A percentile compares a stretch with the other conserved stretches of the same genome.
Conservation (phyloP, 2,329 filamentous ascomycete species). For the Sclerotinia spermophila region DNA sequence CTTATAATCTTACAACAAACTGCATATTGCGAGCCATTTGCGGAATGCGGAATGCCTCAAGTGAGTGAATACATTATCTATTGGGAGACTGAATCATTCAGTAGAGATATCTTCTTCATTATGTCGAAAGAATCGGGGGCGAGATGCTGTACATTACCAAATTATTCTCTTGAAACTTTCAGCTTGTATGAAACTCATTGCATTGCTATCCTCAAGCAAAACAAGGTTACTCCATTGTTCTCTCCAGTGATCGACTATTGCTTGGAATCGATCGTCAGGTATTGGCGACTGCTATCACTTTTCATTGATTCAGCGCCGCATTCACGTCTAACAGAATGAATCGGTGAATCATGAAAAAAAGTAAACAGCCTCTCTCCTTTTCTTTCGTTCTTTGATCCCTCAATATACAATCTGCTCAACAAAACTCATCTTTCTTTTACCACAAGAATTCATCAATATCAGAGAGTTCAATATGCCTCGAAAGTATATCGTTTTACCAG, state of each 20-base stretch:
- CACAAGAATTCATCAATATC: neutral
- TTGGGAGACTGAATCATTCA: neutral
- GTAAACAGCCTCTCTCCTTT: neutral
- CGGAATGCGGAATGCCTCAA: neutral
- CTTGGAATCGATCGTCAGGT: neutral
- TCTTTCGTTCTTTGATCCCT: neutral
- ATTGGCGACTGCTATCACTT: neutral
- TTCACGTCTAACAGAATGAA: neutral
- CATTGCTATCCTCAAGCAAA: neutral
- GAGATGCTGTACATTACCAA: neutral
- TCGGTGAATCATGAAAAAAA: neutral
- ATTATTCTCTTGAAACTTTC: neutral
- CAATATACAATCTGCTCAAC: neutral
- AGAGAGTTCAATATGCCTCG: neutral
- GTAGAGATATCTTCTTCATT: neutral
- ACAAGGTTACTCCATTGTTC: neutral
- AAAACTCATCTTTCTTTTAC: neutral
- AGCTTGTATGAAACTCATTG: neutral
- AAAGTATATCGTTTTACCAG: neutral
- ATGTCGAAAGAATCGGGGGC: neutral
- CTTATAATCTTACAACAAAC: neutral
- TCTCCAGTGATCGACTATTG: neutral
- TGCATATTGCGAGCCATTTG: neutral
- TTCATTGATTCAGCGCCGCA: neutral
- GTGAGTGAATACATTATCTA: neutral